These are phyloP conservation scores for Lizonia empirigonia DNA, from an alignment of 2,329 filamentous ascomycete genomes.

Conservation along the genomic window DNA sequence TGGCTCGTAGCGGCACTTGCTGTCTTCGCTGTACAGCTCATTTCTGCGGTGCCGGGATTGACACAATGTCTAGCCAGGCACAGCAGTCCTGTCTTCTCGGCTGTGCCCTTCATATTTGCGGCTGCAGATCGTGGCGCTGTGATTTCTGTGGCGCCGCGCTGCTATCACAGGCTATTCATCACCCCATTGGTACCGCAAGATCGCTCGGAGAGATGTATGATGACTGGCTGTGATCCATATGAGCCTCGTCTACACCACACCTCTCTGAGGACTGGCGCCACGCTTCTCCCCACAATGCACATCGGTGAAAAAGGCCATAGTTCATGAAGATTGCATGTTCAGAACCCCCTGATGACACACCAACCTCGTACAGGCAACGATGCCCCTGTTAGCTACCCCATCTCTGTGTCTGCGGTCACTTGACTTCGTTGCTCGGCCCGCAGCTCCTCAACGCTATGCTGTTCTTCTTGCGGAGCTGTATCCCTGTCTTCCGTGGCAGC, in stretches of 20 bases:
- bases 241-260: conserved; percentile 19
- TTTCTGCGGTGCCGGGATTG: conserved; percentile 32
- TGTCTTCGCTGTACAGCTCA: conserved; percentile 23
- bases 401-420: conserved; percentile 42
- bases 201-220: conserved; percentile 35
- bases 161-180: conserved; percentile 15
- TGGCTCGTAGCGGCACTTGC: conserved; percentile 31
- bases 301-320: conserved; percentile 31
- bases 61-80: conserved; percentile 37
- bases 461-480: conserved; percentile 44
- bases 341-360: conserved; percentile 23
- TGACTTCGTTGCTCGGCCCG: conserved; percentile 47
- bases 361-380: conserved; percentile 36
- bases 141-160: conserved; percentile 38
- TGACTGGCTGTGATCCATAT: conserved; percentile 28
- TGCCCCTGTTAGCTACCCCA: conserved; percentile 37
- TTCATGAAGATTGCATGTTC: conserved; percentile 17
- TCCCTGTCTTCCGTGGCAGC: conserved; percentile 45
- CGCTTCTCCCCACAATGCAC: conserved; percentile 42
- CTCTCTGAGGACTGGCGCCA: conserved; percentile 31
- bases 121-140: conserved; percentile 35
- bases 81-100: conserved; percentile 27
- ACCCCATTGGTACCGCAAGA: conserved; percentile 29
- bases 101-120: conserved; percentile 20
- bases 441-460: conserved; percentile 48